A percentile compares a stretch with the other conserved stretches of the same genome.
phyloP scores from a whole-genome alignment of 2,329 filamentous ascomycete species.

The Cercospora sp. region DNA sequence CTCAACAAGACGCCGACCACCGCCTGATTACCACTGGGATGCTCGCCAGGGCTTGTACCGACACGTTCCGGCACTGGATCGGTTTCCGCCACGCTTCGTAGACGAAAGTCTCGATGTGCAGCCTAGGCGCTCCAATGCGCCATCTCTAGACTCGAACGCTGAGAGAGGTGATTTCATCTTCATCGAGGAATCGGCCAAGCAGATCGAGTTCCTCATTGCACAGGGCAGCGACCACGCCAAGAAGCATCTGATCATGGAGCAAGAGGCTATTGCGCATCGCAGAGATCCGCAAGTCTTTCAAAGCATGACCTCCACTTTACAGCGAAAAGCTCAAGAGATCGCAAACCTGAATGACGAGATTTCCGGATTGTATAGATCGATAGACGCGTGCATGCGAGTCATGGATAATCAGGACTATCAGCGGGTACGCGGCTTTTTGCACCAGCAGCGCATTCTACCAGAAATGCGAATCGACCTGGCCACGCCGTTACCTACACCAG shows the following conservation, averaged over 20 bases:
- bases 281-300: slow-evolving; percentile 19
- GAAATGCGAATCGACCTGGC: slow-evolving; percentile 18
- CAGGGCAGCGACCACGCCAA: slow-evolving; percentile 15
- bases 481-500: slow-evolving; percentile 8
- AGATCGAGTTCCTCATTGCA: slow-evolving; percentile 16
- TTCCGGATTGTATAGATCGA: slow-evolving; percentile 14
- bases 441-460: slow-evolving; percentile 15
- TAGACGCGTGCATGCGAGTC: slow-evolving; percentile 14
- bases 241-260: slow-evolving; percentile 18
- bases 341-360: slow-evolving; percentile 13
- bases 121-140: background rate
- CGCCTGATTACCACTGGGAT: slow-evolving; percentile 13
- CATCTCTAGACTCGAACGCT: background rate
- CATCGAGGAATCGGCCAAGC: slow-evolving; percentile 20
- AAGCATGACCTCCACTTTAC: slow-evolving; percentile 12
- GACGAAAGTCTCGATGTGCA: slow-evolving; percentile 10
- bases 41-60: slow-evolving; percentile 6
- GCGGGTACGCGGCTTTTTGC: slow-evolving; percentile 11
- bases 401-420: slow-evolving; percentile 16
- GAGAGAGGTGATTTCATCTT: slow-evolving; percentile 19
- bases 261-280: slow-evolving; percentile 19
- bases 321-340: slow-evolving; percentile 20
- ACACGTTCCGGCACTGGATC: background rate
- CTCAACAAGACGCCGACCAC: slow-evolving; percentile 1
- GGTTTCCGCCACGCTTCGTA: background rate